These are phyloP conservation scores for Pythium plurisporium DNA, from an alignment of 352 stramenopile species.

Conservation along the genomic window DNA sequence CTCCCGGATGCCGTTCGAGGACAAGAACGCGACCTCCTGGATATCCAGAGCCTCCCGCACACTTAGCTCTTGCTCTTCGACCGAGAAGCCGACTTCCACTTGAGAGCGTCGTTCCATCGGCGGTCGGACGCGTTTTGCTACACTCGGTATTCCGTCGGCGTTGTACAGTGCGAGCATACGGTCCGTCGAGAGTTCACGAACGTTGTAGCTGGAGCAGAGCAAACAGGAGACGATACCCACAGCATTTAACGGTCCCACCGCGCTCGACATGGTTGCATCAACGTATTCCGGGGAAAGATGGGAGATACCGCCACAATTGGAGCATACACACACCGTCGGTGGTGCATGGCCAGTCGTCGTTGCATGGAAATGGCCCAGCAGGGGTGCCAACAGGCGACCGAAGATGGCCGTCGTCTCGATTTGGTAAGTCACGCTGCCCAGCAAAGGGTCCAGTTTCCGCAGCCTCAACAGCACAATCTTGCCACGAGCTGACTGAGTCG, in stretches of 20 bases:
- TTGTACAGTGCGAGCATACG: conserved; percentile 47
- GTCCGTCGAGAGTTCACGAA: conserved; percentile 59
- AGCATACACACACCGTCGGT: conserved; percentile 47
- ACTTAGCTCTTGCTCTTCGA: conserved; percentile 30
- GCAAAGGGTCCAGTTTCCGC: conserved; percentile 21
- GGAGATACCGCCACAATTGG: conserved; percentile 54
- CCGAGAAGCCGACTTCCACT: conserved; percentile 19
- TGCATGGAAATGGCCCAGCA: conserved; percentile 38
- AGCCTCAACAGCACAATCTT: conserved; percentile 61
- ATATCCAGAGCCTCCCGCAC: conserved; percentile 21
- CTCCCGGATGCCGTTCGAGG: conserved; percentile 53
- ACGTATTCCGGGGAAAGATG: conserved; percentile 47
- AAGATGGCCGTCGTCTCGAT: conserved; percentile 35
- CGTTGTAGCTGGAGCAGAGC: conserved; percentile 66
- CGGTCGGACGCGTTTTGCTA: conserved; percentile 32
- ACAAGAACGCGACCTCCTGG: conserved; percentile 46
- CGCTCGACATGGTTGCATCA: conserved; percentile 3
- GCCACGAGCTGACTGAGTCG: conserved; percentile 40
- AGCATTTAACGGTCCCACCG: not conserved
- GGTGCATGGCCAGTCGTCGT: conserved; percentile 26
- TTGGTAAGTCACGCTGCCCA: conserved; percentile 46
- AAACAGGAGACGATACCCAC: conserved; percentile 58
- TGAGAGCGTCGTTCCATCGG: conserved; percentile 30
- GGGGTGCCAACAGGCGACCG: conserved; percentile 31
- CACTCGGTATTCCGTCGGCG: conserved; percentile 32